Conservation (phyloP, 2,329 filamentous ascomycete genomes). For the Penicillium janthinellum region DNA sequence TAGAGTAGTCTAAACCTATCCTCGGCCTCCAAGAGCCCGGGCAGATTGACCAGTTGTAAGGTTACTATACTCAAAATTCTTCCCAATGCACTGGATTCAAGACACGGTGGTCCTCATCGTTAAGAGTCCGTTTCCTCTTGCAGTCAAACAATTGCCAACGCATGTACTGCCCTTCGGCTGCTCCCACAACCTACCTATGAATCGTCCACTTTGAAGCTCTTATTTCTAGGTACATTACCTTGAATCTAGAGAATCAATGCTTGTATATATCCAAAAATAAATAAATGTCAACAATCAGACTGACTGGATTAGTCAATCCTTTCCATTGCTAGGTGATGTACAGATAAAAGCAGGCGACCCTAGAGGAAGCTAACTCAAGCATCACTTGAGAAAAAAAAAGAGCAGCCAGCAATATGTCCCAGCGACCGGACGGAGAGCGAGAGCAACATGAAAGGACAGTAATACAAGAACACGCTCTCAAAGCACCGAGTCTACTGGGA, state of each 20-base stretch:
- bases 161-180: neutral
- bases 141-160: neutral
- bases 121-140: neutral
- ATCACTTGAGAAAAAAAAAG: slow-evolving; percentile 3
- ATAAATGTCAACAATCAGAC: neutral
- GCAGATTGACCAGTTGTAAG: no score
- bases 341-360: slow-evolving; percentile 29
- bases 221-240: no score
- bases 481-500: slow-evolving; percentile 25
- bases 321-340: slow-evolving; percentile 21
- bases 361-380: slow-evolving; percentile 19
- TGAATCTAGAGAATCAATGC: no score
- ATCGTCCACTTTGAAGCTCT: neutral
- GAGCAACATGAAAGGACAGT: slow-evolving; percentile 15
- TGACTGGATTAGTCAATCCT: neutral
- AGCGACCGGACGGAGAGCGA: slow-evolving; percentile 1
- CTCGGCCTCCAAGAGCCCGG: no score
- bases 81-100: neutral
- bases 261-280: no score
- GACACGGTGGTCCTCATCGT: neutral
- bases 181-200: neutral
- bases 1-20: neutral
- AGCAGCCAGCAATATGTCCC: slow-evolving; percentile 11
- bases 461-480: slow-evolving; percentile 21
- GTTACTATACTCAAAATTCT: neutral